Percentiles rank a stretch among this genome's conserved stretches.
Evolutionary conservation across 768 basidiomycete genomes (phyloP).

Genomic region (Kondoa subrosea): DNA sequence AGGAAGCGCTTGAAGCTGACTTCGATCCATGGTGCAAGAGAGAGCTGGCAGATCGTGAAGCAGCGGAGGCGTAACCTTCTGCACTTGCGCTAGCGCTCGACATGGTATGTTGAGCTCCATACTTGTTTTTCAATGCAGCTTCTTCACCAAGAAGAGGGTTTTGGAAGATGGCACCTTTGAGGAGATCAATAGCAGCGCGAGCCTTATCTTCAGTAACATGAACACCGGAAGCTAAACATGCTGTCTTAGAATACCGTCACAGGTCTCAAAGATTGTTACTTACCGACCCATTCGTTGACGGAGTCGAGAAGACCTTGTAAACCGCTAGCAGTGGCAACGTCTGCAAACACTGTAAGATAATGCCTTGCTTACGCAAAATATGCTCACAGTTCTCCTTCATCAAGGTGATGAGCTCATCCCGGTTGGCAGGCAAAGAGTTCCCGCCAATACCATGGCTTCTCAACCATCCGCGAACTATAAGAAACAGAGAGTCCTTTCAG

Average conservation of each 20-base stretch:
- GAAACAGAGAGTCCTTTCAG: conserved; percentile 27
- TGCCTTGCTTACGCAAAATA: conserved; percentile 40
- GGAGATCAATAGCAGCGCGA: conserved; percentile 35
- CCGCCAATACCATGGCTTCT: conserved; percentile 51
- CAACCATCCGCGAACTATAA: conserved; percentile 56
- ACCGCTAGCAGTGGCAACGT: conserved; percentile 39
- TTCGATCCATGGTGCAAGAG: conserved; percentile 4
- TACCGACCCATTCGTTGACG: conserved; percentile 46
- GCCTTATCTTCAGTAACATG: conserved; percentile 63
- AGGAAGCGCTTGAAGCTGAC: conserved; percentile 17
- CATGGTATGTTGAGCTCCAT: conserved; percentile 28
- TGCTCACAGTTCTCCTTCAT: conserved; percentile 47
- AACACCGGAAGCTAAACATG: conserved; percentile 40
- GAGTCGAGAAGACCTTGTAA: conserved; percentile 45
- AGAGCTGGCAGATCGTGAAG: conserved; percentile 26
- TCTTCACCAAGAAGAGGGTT: conserved; percentile 27
- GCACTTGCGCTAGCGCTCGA: conserved; percentile 23
- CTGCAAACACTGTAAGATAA: conserved; percentile 45
- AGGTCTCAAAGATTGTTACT: background rate
- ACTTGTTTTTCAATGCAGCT: conserved; percentile 25
- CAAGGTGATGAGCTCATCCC: conserved; percentile 49
- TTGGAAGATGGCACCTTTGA: conserved; percentile 31
- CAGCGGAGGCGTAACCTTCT: conserved; percentile 27
- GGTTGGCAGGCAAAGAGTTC: conserved; percentile 35
- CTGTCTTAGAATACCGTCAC: background rate